Evolutionary conservation across 345 rosid genomes (phyloP).

Genomic region (Eucalyptus erythrocorys): DNA sequence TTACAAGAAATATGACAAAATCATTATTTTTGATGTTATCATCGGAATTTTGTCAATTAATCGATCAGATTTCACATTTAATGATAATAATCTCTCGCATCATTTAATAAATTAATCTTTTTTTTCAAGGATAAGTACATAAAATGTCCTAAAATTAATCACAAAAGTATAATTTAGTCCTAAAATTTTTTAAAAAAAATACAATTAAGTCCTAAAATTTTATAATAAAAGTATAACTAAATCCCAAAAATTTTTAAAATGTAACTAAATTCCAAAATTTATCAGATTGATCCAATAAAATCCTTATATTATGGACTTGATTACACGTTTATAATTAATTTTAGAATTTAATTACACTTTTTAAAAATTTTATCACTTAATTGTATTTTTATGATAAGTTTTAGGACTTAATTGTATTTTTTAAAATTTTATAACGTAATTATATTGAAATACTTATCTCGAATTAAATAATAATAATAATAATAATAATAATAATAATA

Average conservation of each 20-base stretch:
- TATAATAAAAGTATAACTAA: too few species aligned
- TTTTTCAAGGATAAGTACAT: rapidly evolving
- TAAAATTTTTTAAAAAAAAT: too few species aligned
- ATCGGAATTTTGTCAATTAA: not conserved
- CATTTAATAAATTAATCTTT: not conserved
- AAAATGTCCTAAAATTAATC: too few species aligned
- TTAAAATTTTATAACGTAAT: rapidly evolving
- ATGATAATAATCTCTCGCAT: not conserved
- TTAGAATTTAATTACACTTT: rapidly evolving
- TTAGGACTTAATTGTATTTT: rapidly evolving
- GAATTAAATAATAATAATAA: too few species aligned
- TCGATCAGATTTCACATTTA: not conserved
- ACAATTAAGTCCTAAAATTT: too few species aligned
- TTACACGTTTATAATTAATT: too few species aligned
- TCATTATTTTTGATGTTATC: not conserved
- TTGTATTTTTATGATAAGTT: rapidly evolving
- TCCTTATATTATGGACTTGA: too few species aligned
- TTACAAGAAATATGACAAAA: not conserved
- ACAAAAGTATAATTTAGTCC: rapidly evolving
- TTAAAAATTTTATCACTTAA: rapidly evolving
- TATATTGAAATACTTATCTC: too few species aligned
- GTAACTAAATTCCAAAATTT: rapidly evolving
- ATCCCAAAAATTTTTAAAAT: rapidly evolving
- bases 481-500: too few species aligned
- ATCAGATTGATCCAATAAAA: too few species aligned